Percentiles rank a stretch among this genome's conserved stretches.
phyloP scores from a whole-genome alignment of 371 early-diverging fungal genomes.

The Sporodiniella umbellata region DNA sequence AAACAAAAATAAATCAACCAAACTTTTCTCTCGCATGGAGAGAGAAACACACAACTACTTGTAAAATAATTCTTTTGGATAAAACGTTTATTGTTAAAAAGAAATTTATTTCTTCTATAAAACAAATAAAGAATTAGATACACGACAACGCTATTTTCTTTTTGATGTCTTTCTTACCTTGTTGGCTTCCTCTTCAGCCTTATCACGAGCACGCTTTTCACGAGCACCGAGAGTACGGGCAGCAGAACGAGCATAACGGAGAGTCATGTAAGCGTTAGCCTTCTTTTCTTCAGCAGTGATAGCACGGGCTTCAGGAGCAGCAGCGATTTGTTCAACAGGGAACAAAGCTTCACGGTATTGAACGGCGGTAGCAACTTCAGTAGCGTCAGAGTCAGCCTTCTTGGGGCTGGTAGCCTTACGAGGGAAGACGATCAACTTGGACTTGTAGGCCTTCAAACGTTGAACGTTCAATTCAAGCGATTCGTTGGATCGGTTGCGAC shows the following conservation, averaged over 20 bases:
- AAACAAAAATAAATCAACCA: too few species aligned
- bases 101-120: slow-evolving; percentile 40
- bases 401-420: slow-evolving; percentile 86
- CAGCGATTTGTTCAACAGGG: slow-evolving; percentile 69
- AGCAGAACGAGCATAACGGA: slow-evolving; percentile 87
- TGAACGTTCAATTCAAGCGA: slow-evolving; percentile 93
- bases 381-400: slow-evolving; percentile 65
- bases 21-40: too few species aligned
- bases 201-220: slow-evolving; percentile 74
- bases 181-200: slow-evolving; percentile 86
- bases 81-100: slow-evolving; percentile 1
- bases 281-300: slow-evolving; percentile 85
- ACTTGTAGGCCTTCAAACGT: slow-evolving; percentile 96
- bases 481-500: slow-evolving; percentile 97
- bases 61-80: neutral
- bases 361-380: slow-evolving; percentile 63
- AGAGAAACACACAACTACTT: neutral
- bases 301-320: slow-evolving; percentile 73
- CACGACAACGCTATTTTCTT: too few species aligned
- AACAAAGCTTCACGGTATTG: slow-evolving; percentile 73
- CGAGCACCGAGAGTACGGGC: slow-evolving; percentile 81
- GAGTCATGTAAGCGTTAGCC: slow-evolving; percentile 76
- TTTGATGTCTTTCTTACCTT: slow-evolving; percentile 46
- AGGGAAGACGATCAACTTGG: slow-evolving; percentile 73
- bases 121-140: slow-evolving; percentile 5